These are phyloP conservation scores for Serendipita sp. DNA, from an alignment of 768 basidiomycete species.

Conservation along the genomic window DNA sequence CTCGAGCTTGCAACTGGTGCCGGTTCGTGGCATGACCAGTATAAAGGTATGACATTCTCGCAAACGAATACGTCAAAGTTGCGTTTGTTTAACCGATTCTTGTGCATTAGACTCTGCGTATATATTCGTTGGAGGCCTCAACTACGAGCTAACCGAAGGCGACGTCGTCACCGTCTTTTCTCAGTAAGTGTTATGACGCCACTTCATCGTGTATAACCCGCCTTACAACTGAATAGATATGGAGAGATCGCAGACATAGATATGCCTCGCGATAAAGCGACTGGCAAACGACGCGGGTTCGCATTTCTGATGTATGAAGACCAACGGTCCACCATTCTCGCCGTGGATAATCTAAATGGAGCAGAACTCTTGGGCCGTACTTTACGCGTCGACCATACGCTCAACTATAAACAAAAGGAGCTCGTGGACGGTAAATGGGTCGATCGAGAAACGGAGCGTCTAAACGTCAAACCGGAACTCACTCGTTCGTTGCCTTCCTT, in stretches of 20 bases:
- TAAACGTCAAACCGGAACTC: conserved; percentile 73
- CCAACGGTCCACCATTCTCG: conserved; percentile 86
- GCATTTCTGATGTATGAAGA: conserved; percentile 99
- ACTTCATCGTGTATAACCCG: background rate
- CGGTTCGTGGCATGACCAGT: conserved; percentile 91
- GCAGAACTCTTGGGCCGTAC: conserved; percentile 74
- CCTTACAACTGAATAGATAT: conserved; percentile 38
- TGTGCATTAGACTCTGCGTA: conserved; percentile 69
- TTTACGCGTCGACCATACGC: conserved; percentile 83
- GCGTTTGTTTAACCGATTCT: background rate
- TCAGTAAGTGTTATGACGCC: conserved; percentile 44
- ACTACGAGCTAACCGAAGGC: conserved; percentile 84
- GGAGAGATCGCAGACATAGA: conserved; percentile 95
- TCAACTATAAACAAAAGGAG: conserved; percentile 79
- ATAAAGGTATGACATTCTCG: conserved; percentile 42
- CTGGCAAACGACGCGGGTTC: conserved; percentile 82
- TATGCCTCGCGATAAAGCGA: conserved; percentile 84
- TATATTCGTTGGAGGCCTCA: conserved; percentile 80
- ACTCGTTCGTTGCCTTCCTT: conserved; percentile 30
- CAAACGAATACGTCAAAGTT: background rate
- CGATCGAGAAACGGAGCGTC: conserved; percentile 68
- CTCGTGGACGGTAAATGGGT: conserved; percentile 72
- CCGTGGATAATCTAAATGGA: conserved; percentile 97
- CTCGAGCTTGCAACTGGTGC: conserved; percentile 57
- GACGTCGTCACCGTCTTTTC: conserved; percentile 96